These are phyloP conservation scores for Penicillium daleae DNA, from an alignment of 495 filamentous ascomycete genomes.

Conservation along the genomic window DNA sequence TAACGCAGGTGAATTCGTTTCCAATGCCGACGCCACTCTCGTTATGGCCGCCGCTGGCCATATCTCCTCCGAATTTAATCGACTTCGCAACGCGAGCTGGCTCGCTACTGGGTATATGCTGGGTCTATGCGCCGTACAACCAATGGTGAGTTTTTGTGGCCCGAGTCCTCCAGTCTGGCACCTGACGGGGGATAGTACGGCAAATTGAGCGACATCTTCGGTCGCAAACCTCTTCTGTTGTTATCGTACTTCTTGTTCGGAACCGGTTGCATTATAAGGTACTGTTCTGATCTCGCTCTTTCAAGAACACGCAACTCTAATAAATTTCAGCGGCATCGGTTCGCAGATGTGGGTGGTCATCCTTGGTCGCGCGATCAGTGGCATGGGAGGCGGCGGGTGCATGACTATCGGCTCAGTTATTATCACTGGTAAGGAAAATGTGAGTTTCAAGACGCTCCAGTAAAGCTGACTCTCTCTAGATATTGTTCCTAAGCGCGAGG, in stretches of 20 bases:
- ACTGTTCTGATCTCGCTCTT: neutral
- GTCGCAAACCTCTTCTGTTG: conserved; percentile 45
- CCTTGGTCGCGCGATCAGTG: conserved; percentile 60
- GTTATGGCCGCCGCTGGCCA: conserved; percentile 63
- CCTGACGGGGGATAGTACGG: conserved; percentile 38
- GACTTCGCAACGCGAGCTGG: conserved; percentile 63
- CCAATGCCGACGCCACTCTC: conserved; percentile 63
- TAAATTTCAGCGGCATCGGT: conserved; percentile 50
- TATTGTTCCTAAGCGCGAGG: conserved; percentile 66
- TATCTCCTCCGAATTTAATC: conserved; percentile 70
- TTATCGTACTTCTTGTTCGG: conserved; percentile 48
- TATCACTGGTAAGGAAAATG: conserved; percentile 56
- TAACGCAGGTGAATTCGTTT: conserved; percentile 63
- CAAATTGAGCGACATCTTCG: conserved; percentile 53
- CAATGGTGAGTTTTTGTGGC: conserved; percentile 42
- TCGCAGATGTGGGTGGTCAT: conserved; percentile 57
- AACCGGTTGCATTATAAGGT: conserved; percentile 48
- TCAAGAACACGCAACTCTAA: conserved; percentile 3
- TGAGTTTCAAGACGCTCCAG: neutral
- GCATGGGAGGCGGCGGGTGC: conserved; percentile 62
- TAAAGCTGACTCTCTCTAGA: conserved; percentile 37
- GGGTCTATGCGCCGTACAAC: conserved; percentile 62
- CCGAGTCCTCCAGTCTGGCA: neutral
- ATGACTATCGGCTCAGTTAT: conserved; percentile 60
- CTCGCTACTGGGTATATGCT: conserved; percentile 67